These are phyloP conservation scores for Pseudogymnoascus sp. DNA, from an alignment of 2,329 filamentous ascomycete genomes.

Conservation along the genomic window DNA sequence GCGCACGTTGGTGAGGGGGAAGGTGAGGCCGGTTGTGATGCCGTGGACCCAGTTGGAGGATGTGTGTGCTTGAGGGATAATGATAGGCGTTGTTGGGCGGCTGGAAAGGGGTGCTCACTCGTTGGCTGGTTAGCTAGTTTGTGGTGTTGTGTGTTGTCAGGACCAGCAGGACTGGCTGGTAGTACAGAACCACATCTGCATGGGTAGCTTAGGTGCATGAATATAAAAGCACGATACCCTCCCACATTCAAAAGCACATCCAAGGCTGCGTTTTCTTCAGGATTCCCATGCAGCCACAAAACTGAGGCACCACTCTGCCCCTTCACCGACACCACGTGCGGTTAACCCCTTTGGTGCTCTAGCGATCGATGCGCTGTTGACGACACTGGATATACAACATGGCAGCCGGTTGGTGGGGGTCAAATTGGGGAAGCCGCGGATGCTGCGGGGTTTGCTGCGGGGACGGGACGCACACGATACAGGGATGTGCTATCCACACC, in stretches of 20 bases:
- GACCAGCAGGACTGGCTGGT: background rate
- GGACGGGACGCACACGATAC: background rate
- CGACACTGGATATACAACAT: too few relatives aligned
- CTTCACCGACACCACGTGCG: background rate
- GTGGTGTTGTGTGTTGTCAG: background rate
- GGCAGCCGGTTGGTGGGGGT: background rate
- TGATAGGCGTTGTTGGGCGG: background rate
- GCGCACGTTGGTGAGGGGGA: slow-evolving; percentile 35
- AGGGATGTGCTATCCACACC: background rate
- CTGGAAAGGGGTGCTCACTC: background rate
- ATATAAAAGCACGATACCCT: background rate
- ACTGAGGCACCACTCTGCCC: background rate
- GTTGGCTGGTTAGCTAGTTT: background rate
- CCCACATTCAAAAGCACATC: background rate
- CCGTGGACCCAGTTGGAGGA: slow-evolving; percentile 41
- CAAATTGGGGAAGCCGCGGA: background rate
- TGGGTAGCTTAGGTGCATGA: background rate
- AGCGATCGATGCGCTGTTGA: background rate
- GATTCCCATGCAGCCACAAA: background rate
- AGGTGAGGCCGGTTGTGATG: slow-evolving; percentile 40
- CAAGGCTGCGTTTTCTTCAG: background rate
- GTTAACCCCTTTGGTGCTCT: background rate
- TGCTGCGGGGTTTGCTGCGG: background rate
- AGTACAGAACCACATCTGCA: background rate
- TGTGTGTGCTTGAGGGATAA: slow-evolving; percentile 22